Base-by-base conservation (phyloP, 371 early-diverging fungal genomes). In the Capniomyces stellatus region DNA sequence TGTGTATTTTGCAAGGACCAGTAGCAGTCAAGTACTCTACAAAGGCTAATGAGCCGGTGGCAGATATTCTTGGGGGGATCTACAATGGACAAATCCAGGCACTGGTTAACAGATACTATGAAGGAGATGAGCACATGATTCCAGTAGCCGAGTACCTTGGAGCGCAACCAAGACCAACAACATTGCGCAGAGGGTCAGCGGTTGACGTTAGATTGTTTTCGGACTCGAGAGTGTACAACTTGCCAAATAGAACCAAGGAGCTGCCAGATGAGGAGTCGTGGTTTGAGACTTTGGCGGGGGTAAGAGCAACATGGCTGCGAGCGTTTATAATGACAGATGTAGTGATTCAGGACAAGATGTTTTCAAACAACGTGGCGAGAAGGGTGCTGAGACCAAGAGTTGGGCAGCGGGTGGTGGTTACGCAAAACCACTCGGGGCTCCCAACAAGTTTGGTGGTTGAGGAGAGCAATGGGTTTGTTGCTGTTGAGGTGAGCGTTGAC, bases 1-100 rank as follows among this genome's bases (percentile, higher is more conserved):
- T 87, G n/a, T 86, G 87, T 69, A 90, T 94, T 58, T 74, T 92
- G 51, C 95, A 94, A 62, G 95, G 95, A 47, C 95, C 95, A 44
- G 79, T 89, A 12, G 91, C 95, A 48, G 92, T 76, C 46, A 75
- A 74, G 39, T 82, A 88, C 59, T 74, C 86, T 28, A 82, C 73
- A 47, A 74, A 75, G 43, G 80, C 75, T 15, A 79, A 95, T 59
- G 85, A 88, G 67, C 93, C 94, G 3, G 88, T 89, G 46, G 82
- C 78, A 56, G 88, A 87, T 31, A 89, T 94, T 55, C 73, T 94
- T 42, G 92, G 83, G 60, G 77, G 75, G 31, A 90, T 94, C 56
- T 86, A 90, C 73, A 60, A 75, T 27, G 83, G 82, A 46, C 90
- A 91, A 56, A 84, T 90, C 54, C 71, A 71, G 2, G 72, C 76